Conservation (phyloP, 345 rosid genomes). For the Gossypium raimondii region DNA sequence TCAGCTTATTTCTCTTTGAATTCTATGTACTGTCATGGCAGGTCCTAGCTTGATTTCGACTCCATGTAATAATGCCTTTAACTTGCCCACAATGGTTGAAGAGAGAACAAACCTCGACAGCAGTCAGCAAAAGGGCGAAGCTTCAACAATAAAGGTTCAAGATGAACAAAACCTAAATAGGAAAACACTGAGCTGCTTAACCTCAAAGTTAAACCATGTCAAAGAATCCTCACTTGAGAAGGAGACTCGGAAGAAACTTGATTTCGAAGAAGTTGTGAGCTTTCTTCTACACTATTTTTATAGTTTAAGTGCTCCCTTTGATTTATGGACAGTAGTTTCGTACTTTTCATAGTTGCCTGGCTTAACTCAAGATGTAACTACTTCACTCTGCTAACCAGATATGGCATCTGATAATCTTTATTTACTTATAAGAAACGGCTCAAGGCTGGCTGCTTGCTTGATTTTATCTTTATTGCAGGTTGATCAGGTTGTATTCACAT, state of each 20-base stretch:
- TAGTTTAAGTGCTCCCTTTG: neutral
- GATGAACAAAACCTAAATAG: conserved; percentile 15
- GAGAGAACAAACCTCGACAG: neutral
- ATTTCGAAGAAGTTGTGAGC: conserved; percentile 38
- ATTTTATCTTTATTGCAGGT: neutral
- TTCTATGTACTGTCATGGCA: conserved; percentile 17
- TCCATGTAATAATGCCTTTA: conserved; percentile 17
- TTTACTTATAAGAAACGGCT: neutral
- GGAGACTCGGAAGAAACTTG: conserved; percentile 29
- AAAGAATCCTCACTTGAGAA: conserved; percentile 13
- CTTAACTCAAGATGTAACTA: neutral
- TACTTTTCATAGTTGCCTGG: neutral
- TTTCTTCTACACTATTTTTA: neutral
- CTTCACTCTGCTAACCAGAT: neutral
- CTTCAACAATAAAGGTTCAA: neutral
- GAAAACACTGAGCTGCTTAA: neutral
- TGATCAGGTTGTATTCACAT: neutral
- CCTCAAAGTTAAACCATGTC: neutral
- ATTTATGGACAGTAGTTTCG: neutral
- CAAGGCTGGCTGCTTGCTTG: neutral
- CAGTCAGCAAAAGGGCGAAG: conserved; percentile 13
- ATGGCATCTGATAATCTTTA: neutral
- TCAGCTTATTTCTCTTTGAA: neutral
- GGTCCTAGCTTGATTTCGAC: conserved; percentile 18
- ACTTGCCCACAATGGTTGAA: neutral